phyloP scores from a whole-genome alignment of 306 rosid genomes.

The Phaseolus lunatus region DNA sequence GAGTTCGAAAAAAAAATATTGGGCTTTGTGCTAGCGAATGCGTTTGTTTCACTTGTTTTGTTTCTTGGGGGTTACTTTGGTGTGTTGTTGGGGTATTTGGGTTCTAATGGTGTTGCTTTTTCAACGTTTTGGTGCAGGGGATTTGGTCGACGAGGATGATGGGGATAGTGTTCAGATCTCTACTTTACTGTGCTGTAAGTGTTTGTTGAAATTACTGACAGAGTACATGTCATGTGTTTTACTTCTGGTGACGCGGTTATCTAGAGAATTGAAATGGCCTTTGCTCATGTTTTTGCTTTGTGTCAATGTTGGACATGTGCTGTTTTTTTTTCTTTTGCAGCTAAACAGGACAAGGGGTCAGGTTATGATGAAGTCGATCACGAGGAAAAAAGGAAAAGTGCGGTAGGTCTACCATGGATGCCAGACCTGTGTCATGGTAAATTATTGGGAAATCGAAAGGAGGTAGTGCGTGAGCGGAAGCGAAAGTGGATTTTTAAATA shows the following conservation, averaged over 20 bases:
- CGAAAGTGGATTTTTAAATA: conserved; percentile 58
- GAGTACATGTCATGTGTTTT: conserved; percentile 33
- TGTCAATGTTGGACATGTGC: conserved; percentile 10
- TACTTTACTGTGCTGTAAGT: conserved; percentile 61
- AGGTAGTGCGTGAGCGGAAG: conserved; percentile 64
- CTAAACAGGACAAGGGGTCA: not conserved
- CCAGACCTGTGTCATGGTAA: conserved; percentile 16
- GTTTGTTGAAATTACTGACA: conserved; percentile 45
- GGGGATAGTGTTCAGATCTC: conserved; percentile 29
- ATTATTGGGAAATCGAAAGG: conserved; percentile 48
- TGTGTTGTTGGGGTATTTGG: conserved; percentile 22
- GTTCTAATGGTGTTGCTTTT: conserved; percentile 27
- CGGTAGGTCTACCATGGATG: conserved; percentile 53
- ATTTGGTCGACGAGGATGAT: conserved; percentile 21
- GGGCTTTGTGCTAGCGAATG: not conserved
- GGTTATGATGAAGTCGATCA: conserved; percentile 36
- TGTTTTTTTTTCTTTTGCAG: conserved; percentile 51
- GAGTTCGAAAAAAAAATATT: not conserved
- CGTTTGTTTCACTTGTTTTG: conserved; percentile 33
- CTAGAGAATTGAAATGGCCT: conserved; percentile 4
- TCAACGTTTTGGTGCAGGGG: conserved; percentile 60
- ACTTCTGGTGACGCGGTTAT: conserved; percentile 3
- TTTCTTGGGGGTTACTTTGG: not conserved
- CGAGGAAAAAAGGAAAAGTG: conserved; percentile 24
- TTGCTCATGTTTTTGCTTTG: conserved; percentile 16